Evolutionary conservation across 805 yeast genomes (phyloP).

Genomic region (Kuraishia capsulata): DNA sequence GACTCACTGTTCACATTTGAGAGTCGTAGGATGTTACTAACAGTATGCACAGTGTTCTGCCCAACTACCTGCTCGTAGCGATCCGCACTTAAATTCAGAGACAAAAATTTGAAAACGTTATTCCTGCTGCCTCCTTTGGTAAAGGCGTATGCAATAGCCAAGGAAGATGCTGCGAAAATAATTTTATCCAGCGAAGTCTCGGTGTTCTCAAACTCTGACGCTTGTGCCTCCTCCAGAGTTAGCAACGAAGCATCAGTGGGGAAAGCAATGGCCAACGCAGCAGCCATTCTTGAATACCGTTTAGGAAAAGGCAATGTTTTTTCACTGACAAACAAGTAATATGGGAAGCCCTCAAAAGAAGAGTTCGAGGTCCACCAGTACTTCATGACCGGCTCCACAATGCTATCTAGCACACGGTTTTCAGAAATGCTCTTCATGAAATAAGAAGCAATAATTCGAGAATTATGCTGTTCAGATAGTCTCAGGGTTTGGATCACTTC

Average conservation of each 20-base stretch:
- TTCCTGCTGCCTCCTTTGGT: conserved; percentile 28
- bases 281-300: neutral
- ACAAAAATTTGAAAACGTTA: conserved; percentile 17
- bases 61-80: too few species aligned
- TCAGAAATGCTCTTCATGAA: too few species aligned
- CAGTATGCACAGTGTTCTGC: neutral
- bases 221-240: neutral
- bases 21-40: neutral
- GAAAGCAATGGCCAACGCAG: neutral
- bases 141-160: conserved; percentile 35
- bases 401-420: too few species aligned
- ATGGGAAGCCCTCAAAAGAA: neutral
- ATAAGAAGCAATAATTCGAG: too few species aligned
- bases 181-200: too few species aligned
- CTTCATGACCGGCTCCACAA: too few species aligned
- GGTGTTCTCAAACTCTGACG: too few species aligned
- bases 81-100: too few species aligned
- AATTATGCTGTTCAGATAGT: too few species aligned
- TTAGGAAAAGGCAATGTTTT: neutral
- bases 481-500: too few species aligned
- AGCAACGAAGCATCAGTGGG: too few species aligned
- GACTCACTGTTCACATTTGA: neutral
- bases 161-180: too few species aligned
- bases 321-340: neutral
- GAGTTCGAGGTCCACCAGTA: neutral